These are phyloP conservation scores for Achaetomium macrosporum DNA, from an alignment of 2,329 filamentous ascomycete species.

Conservation along the genomic window DNA sequence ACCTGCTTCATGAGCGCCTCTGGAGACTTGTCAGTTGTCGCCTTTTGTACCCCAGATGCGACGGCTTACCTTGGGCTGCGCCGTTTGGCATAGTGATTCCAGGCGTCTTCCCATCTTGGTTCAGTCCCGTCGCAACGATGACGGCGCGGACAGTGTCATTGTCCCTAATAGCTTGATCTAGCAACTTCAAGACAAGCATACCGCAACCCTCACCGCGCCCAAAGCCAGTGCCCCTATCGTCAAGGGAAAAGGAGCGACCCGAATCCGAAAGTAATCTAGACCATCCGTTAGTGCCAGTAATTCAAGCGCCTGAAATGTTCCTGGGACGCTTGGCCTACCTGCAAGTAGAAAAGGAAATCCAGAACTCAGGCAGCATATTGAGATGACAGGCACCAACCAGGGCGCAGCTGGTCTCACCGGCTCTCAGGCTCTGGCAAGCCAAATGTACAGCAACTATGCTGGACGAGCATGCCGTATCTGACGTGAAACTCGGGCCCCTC, in stretches of 20 bases:
- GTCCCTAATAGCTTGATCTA: slow-evolving; percentile 24
- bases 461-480: slow-evolving; percentile 19
- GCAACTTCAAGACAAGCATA: slow-evolving; percentile 6
- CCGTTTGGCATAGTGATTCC: not conserved
- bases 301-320: no score
- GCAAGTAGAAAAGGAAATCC: not conserved
- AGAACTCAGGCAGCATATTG: not conserved
- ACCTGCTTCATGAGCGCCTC: slow-evolving; percentile 8
- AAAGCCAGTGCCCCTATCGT: not conserved
- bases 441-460: slow-evolving; percentile 25
- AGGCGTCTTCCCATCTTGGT: slow-evolving; percentile 15
- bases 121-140: slow-evolving; percentile 29
- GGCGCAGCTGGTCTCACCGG: not conserved
- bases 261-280: not conserved
- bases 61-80: not conserved
- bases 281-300: no score
- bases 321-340: no score
- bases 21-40: slow-evolving; percentile 6
- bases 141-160: slow-evolving; percentile 25
- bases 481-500: slow-evolving; percentile 13
- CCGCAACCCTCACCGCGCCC: not conserved
- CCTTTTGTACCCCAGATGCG: not conserved
- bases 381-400: not conserved
- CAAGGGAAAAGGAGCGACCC: not conserved
- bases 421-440: slow-evolving; percentile 14